Base-by-base conservation (phyloP, 306 rosid genomes). In the Cucurbita ficifolia region DNA sequence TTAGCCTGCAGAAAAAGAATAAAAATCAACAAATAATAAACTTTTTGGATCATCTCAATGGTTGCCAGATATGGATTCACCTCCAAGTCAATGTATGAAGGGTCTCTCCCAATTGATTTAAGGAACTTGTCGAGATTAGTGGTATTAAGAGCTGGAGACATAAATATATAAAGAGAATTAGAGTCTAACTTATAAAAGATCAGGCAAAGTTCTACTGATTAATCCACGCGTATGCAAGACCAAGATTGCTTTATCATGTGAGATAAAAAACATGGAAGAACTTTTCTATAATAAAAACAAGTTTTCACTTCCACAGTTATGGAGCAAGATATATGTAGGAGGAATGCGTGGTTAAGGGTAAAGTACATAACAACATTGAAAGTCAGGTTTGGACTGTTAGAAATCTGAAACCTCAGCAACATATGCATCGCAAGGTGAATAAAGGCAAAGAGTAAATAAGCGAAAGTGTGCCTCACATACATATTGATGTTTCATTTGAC, bases 1-100 rank as follows among this genome's bases (percentile, higher is more conserved):
- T 86, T 95, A 76, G 96, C 97, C 99, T 95, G 85, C 61, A 55
- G 48, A 84, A 61, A 73, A 42, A 50, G 43, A 53, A 75, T 51
- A 63, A 52, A 10, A 24, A 40, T 58, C 60, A 76, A 75, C 48
- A 70, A 75, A 60, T 36, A 61, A 24, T 71, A 52, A 6, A 65
- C 56, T 14, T 49, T 69, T 48, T 24, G 13, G 54, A 48, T 48
- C 8, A 48, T 7, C 42, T 24, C 48, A 12, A 14, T 45, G 12
- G 14, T 43, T 55, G 64, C 33, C 21, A 29, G 56, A 69, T 13
- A 60, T 64, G 43, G 73, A 80, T 70, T 83, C 82, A 95, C 99
- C 96, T 95, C 97, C 85, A 95, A 76, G 83, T 95, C 97, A 79
- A 91, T 92, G 69, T 89, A 95, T 33, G 96, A 78, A 74, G 96